Percentiles rank a stretch among this genome's conserved stretches.
These are phyloP conservation scores for Aspergillus sp. DNA, from an alignment of 2,329 filamentous ascomycete genomes.

Conservation along the genomic window DNA sequence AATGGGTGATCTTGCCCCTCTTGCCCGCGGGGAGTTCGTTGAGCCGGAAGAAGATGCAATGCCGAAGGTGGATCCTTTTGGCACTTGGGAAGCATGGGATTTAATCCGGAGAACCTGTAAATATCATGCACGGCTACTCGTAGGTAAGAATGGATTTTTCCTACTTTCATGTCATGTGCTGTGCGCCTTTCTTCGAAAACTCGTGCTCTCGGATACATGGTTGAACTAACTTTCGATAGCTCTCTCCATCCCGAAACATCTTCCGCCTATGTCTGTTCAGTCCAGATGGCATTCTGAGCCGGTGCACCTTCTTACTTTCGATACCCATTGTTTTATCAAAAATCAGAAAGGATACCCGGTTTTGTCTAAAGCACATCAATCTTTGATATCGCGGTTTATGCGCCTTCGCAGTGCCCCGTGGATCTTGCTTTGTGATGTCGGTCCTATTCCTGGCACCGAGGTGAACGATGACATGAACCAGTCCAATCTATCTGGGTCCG, in stretches of 20 bases:
- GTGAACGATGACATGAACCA: slow-evolving; percentile 12
- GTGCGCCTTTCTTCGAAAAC: not conserved
- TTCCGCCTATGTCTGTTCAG: slow-evolving; percentile 52
- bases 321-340: slow-evolving; percentile 48
- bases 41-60: slow-evolving; percentile 23
- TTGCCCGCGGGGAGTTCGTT: slow-evolving; percentile 37
- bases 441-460: slow-evolving; percentile 46
- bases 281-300: slow-evolving; percentile 60
- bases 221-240: slow-evolving; percentile 35
- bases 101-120: slow-evolving; percentile 75
- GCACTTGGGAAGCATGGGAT: slow-evolving; percentile 92
- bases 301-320: slow-evolving; percentile 50
- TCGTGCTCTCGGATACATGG: no score
- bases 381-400: slow-evolving; percentile 51
- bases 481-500: slow-evolving; percentile 16
- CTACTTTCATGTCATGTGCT: not conserved
- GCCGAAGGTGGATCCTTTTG: slow-evolving; percentile 61
- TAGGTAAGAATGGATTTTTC: slow-evolving; percentile 58
- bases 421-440: slow-evolving; percentile 55
- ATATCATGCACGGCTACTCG: slow-evolving; percentile 71
- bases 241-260: slow-evolving; percentile 51
- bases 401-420: slow-evolving; percentile 53
- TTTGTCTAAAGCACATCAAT: slow-evolving; percentile 52
- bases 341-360: slow-evolving; percentile 55
- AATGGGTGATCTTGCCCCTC: slow-evolving; percentile 39